phyloP scores from a whole-genome alignment of 257 asterid species.

The Parsonsia alboflavescens region DNA sequence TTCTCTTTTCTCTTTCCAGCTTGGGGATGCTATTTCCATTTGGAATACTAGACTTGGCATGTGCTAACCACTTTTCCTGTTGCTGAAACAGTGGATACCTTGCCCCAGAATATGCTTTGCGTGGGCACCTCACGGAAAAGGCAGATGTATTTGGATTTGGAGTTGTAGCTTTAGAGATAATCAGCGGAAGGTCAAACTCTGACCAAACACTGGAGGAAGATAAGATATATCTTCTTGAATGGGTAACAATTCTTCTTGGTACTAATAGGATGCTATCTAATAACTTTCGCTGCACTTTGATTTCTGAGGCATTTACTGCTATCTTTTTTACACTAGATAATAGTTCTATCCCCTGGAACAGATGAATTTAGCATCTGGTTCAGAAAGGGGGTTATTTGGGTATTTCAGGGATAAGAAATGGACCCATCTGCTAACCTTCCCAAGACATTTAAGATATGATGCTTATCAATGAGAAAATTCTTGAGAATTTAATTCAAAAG shows the following conservation, averaged over 20 bases:
- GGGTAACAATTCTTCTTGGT: constrained; percentile 13
- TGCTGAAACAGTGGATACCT: constrained; percentile 20
- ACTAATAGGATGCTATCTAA: background rate
- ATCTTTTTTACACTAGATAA: background rate
- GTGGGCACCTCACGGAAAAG: constrained; percentile 25
- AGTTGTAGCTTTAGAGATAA: constrained; percentile 23
- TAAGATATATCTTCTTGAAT: constrained; percentile 26
- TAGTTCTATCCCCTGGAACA: background rate
- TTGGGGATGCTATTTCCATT: background rate
- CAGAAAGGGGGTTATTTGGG: background rate
- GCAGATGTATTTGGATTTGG: constrained; percentile 26
- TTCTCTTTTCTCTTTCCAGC: background rate
- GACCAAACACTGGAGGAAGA: constrained; percentile 18
- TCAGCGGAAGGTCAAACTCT: constrained; percentile 25
- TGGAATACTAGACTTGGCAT: background rate
- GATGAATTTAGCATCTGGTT: background rate
- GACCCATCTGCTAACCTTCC: background rate
- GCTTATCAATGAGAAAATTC: too few species aligned
- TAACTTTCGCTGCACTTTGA: background rate
- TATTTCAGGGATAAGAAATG: background rate
- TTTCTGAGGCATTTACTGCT: background rate
- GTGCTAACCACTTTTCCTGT: background rate
- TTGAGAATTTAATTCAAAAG: background rate
- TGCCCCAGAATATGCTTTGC: constrained; percentile 22
- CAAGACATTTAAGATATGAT: background rate